phyloP scores from a whole-genome alignment of 1,139 yeast species.

The Candida pseudoviswanathii region DNA sequence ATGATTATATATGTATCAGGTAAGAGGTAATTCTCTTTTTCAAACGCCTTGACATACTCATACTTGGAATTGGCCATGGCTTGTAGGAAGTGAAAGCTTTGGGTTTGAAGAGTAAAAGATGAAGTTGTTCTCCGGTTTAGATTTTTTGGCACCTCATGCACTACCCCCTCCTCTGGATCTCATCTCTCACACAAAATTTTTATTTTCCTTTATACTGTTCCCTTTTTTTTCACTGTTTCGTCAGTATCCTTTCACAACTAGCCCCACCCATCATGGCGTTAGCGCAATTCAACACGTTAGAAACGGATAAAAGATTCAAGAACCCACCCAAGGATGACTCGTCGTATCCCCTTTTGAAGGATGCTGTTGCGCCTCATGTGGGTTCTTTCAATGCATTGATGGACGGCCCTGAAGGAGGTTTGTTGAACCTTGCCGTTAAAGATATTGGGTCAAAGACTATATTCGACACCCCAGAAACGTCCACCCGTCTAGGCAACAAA shows the following conservation, averaged over 20 bases:
- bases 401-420: conserved; percentile 83
- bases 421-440: conserved; percentile 79
- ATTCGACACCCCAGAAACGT: conserved; percentile 70
- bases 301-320: conserved; percentile 80
- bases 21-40: conserved; percentile 67
- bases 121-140: no score
- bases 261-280: conserved; percentile 10
- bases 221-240: conserved; percentile 4
- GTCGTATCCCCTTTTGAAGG: conserved; percentile 78
- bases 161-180: no score
- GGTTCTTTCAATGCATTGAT: conserved; percentile 96
- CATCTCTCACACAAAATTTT: conserved; percentile 12
- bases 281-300: conserved; percentile 78
- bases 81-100: no score
- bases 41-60: conserved; percentile 86
- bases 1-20: conserved; percentile 84
- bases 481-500: conserved; percentile 78
- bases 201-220: background rate
- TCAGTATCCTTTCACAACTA: conserved; percentile 1
- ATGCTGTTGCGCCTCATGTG: conserved; percentile 92
- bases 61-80: conserved; percentile 77
- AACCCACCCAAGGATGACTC: conserved; percentile 88
- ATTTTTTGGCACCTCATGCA: no score
- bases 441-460: conserved; percentile 87
- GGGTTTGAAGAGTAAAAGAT: no score